Evolutionary conservation across 2,329 filamentous ascomycete species (phyloP), one percentile per base, ranked within the genome.

Genomic region (Fusarium scirpi): DNA sequence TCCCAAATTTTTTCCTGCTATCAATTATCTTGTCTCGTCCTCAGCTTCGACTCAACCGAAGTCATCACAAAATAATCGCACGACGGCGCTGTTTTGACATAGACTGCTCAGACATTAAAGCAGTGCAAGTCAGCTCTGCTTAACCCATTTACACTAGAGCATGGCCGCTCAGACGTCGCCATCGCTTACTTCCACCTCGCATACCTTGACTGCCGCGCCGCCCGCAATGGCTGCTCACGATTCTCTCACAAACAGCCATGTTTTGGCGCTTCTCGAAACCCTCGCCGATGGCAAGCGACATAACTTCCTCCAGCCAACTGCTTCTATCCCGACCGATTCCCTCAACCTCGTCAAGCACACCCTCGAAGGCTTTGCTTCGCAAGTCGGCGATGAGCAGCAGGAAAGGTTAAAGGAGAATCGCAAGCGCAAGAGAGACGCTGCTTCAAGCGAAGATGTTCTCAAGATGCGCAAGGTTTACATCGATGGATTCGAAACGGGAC

Each of bases 381-480:
- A 90, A 58, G 85, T 97, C 32, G 90, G 90, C 72, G 88, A 93
- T 67, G 87, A 91, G 72, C 94, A 97, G 79, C 85, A 88, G 64
- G 83, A 87, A 75, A 87, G 90, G 60, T 83, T 92, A 71, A 90
- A 91, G 71, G 88, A 92, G 70, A 90, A 89, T 73, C 90, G 88
- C 80, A 97, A 97, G 84, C 86, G 92, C 68, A 97, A 96, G 84
- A 86, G 92, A 71, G 85, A 85, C 11, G 84, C 86, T 47, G 79
- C 80, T 27, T 80, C 79, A 6, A 81, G 81, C 27, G 82, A 85
- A 54, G 80, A 87, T 70, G 82, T 92, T 3, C 77, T 98, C 69
- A 94, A 94, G 75, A 84, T 97, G 75, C 91, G 92, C 74, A 94
- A 92, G 80, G 84, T 99, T 18, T 92, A 98, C 78, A 85, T 94